Conservation (phyloP, 2,329 filamentous ascomycete genomes). For the Pyrenophora graminea region DNA sequence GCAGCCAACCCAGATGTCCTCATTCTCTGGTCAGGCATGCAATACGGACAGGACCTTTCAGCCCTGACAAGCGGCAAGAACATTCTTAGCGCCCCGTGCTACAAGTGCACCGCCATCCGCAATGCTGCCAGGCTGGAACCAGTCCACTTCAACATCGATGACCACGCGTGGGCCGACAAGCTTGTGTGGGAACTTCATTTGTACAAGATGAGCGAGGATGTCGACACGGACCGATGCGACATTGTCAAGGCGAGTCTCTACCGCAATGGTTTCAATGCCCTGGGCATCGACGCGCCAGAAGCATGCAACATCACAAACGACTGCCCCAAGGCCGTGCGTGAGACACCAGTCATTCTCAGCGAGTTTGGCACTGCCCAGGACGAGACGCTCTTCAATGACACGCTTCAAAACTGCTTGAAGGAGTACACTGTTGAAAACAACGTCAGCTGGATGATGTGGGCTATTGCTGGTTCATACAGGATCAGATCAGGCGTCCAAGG, state of each 20-base stretch:
- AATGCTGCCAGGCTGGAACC: conserved; percentile 52
- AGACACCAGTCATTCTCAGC: conserved; percentile 45
- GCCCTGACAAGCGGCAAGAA: conserved; percentile 45
- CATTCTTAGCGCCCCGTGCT: conserved; percentile 45
- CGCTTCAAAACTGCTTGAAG: conserved; percentile 53
- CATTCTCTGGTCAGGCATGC: conserved; percentile 59
- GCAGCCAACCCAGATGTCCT: conserved; percentile 57
- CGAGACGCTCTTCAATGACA: conserved; percentile 49
- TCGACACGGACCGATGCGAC: conserved; percentile 53
- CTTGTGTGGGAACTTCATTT: conserved; percentile 65
- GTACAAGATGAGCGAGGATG: conserved; percentile 51
- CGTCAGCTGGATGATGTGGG: conserved; percentile 58
- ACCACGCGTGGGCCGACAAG: conserved; percentile 57
- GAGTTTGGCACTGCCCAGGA: conserved; percentile 48
- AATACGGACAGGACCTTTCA: conserved; percentile 59
- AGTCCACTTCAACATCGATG: conserved; percentile 52
- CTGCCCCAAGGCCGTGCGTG: conserved; percentile 40
- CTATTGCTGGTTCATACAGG: conserved; percentile 55
- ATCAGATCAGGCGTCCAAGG: conserved; percentile 53
- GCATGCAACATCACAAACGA: conserved; percentile 44
- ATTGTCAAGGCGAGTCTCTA: conserved; percentile 56
- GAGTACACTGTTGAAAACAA: conserved; percentile 52
- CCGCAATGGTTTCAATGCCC: conserved; percentile 56
- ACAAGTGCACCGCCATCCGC: conserved; percentile 48
- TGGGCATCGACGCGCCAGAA: conserved; percentile 42